Evolutionary conservation across 2,329 filamentous ascomycete genomes (phyloP).

Genomic region (Colletotrichum acutatum): DNA sequence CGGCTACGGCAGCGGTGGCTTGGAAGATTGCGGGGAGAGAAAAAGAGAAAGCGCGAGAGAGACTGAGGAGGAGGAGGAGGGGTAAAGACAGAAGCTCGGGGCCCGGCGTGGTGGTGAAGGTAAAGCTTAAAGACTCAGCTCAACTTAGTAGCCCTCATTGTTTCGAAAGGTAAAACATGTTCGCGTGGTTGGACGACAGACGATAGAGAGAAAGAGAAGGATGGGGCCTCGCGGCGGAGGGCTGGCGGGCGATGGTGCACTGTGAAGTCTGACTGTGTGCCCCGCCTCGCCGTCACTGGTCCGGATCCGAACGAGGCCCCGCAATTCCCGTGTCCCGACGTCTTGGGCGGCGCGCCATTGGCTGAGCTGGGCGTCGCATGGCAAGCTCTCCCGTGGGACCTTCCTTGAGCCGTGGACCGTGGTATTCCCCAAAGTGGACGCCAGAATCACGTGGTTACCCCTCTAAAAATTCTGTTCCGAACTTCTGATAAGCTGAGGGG

Average conservation of each 20-base stretch:
- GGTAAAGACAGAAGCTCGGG: slow-evolving; percentile 7
- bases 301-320: slow-evolving; percentile 26
- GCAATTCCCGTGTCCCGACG: slow-evolving; percentile 12
- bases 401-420: too few species aligned
- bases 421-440: neutral
- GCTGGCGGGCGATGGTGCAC: slow-evolving; percentile 15
- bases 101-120: slow-evolving; percentile 18
- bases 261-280: slow-evolving; percentile 26
- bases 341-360: slow-evolving; percentile 3
- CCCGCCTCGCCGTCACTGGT: slow-evolving; percentile 33
- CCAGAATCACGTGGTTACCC: slow-evolving; percentile 22
- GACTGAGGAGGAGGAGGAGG: neutral
- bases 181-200: slow-evolving; percentile 19
- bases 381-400: neutral
- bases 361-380: neutral
- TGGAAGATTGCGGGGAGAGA: neutral
- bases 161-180: slow-evolving; percentile 30
- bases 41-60: too few species aligned
- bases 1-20: neutral
- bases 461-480: slow-evolving; percentile 20
- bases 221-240: neutral
- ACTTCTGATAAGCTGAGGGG: neutral
- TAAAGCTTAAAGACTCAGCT: slow-evolving; percentile 20
- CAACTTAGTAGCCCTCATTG: slow-evolving; percentile 17
- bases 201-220: neutral